phyloP scores from a whole-genome alignment of 2,329 filamentous ascomycete species.

The Leptographium procerum region DNA sequence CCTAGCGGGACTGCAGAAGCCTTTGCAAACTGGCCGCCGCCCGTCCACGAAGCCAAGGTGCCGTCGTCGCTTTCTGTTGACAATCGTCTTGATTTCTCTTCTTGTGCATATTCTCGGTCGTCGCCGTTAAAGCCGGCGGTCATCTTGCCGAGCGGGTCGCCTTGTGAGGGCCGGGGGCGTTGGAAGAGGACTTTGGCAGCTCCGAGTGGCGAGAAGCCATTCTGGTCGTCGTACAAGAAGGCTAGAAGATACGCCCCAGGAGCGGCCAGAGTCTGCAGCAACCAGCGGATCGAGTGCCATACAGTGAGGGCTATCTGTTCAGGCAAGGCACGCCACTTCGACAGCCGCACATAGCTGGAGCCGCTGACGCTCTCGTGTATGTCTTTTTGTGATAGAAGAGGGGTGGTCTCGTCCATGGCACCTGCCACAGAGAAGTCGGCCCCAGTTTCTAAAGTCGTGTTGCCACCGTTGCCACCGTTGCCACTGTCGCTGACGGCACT shows the following conservation, averaged over 20 bases:
- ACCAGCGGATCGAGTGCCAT: constrained; percentile 63
- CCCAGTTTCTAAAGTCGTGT: not conserved
- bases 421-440: not conserved
- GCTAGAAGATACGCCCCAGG: constrained; percentile 72
- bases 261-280: constrained; percentile 66
- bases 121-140: not conserved
- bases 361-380: constrained; percentile 11
- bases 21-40: constrained; percentile 23
- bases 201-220: constrained; percentile 62
- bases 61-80: constrained; percentile 5
- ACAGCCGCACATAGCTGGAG: constrained; percentile 20
- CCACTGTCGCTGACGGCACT: constrained; percentile 7
- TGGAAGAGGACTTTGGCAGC: constrained; percentile 58
- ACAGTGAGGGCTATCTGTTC: constrained; percentile 61
- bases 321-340: constrained; percentile 46
- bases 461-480: not conserved
- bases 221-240: constrained; percentile 71
- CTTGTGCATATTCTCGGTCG: not conserved
- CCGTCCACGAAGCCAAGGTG: not conserved
- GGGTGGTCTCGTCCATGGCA: constrained; percentile 52
- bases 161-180: not conserved
- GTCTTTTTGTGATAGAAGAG: constrained; percentile 37
- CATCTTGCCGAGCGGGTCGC: not conserved
- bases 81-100: constrained; percentile 6
- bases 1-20: constrained; percentile 26